Percentiles rank a stretch among this genome's conserved stretches.
These are phyloP conservation scores for Calonectria hongkongensis DNA, from an alignment of 2,329 filamentous ascomycete genomes.

Conservation along the genomic window DNA sequence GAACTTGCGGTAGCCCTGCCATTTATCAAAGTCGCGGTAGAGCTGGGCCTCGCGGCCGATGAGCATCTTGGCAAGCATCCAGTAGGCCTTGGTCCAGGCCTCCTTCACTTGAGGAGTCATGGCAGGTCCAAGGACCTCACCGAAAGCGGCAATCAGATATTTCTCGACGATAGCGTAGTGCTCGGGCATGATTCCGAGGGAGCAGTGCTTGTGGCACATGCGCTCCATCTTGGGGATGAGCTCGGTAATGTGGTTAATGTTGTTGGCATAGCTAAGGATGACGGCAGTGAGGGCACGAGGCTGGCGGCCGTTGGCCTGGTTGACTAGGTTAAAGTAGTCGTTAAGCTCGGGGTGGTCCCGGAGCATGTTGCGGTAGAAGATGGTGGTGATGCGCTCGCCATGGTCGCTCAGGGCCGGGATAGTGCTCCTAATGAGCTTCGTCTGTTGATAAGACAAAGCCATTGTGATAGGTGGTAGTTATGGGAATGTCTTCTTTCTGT, in stretches of 20 bases:
- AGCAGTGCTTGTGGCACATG: constrained; percentile 83
- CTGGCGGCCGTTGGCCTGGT: constrained; percentile 61
- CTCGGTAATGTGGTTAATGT: constrained; percentile 79
- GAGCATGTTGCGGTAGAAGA: constrained; percentile 84
- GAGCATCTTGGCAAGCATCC: constrained; percentile 83
- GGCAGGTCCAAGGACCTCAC: constrained; percentile 77
- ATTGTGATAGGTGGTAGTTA: constrained; percentile 53
- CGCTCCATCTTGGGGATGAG: constrained; percentile 72
- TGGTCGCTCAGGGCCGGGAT: constrained; percentile 81
- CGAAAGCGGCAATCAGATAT: constrained; percentile 81
- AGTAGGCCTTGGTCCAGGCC: constrained; percentile 84
- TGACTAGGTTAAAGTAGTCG: constrained; percentile 78
- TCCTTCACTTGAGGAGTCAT: constrained; percentile 79
- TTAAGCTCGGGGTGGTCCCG: constrained; percentile 78
- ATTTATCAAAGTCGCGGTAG: constrained; percentile 76
- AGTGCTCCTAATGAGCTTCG: constrained; percentile 80
- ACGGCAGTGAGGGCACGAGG: constrained; percentile 60
- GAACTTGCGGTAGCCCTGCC: constrained; percentile 82
- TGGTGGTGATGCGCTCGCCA: constrained; percentile 80
- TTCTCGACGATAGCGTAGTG: constrained; percentile 83
- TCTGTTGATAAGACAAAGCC: constrained; percentile 72
- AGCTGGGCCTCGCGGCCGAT: constrained; percentile 79
- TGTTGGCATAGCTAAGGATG: constrained; percentile 81
- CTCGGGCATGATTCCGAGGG: constrained; percentile 79
- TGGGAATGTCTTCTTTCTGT: constrained; percentile 28